phyloP scores from a whole-genome alignment of 148 eudicot genomes.

The Rhododendron kiyosumense region DNA sequence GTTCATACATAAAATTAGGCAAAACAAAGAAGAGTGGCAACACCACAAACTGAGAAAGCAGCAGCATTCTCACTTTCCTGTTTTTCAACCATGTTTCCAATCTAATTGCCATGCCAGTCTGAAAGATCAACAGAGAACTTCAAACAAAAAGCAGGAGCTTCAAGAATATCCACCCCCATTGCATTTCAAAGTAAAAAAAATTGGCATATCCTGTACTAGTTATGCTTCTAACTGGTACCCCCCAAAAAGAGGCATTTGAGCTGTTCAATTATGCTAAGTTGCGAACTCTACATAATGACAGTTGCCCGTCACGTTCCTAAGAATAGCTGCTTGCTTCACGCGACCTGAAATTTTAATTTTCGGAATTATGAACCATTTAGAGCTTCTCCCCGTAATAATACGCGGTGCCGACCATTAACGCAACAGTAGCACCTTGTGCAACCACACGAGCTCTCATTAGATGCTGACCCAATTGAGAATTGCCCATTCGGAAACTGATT shows the following conservation, averaged over 20 bases:
- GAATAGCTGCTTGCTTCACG: not conserved
- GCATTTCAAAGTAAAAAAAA: not conserved
- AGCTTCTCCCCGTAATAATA: conserved; percentile 66
- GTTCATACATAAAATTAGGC: not conserved
- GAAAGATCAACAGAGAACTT: not conserved
- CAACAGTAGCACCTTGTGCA: conserved; percentile 95
- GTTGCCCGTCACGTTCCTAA: not conserved
- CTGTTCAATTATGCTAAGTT: not conserved
- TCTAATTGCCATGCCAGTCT: not conserved
- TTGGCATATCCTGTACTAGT: not conserved
- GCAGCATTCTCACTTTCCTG: not conserved
- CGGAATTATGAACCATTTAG: not conserved
- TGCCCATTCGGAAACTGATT: conserved; percentile 80
- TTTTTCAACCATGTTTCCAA: not conserved
- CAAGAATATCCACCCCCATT: no score
- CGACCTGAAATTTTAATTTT: not conserved
- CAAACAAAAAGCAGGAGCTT: not conserved
- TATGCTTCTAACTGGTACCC: not conserved
- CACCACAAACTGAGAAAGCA: not conserved
- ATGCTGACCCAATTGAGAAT: conserved; percentile 75
- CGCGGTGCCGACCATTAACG: conserved; percentile 86
- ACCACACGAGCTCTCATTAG: conserved; percentile 93
- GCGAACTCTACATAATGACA: not conserved
- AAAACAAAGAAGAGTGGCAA: not conserved
- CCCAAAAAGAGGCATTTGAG: not conserved